phyloP scores from a whole-genome alignment of 208 protist species.

The Leishmania martiniquensis region DNA sequence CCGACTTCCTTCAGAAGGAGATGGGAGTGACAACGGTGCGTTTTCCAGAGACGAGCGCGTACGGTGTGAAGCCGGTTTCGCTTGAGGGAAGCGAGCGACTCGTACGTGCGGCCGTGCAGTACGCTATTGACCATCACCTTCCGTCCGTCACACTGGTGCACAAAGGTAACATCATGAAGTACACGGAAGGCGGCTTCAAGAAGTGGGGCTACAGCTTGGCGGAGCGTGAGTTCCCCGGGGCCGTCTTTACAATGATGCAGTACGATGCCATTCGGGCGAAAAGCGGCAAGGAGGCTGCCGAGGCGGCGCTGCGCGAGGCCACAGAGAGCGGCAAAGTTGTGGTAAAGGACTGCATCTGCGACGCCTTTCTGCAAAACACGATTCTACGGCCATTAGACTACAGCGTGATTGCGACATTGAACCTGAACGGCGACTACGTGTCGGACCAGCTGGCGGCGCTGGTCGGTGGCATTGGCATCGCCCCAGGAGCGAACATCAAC shows the following conservation, averaged over 20 bases:
- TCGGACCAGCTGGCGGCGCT: slow-evolving; percentile 66
- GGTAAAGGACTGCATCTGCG: slow-evolving; percentile 59
- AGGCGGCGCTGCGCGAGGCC: slow-evolving; percentile 29
- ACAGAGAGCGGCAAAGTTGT: slow-evolving; percentile 47
- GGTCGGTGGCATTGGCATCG: slow-evolving; percentile 75
- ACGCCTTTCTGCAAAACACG: slow-evolving; percentile 61
- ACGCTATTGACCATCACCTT: slow-evolving; percentile 43
- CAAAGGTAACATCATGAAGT: slow-evolving; percentile 75
- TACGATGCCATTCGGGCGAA: slow-evolving; percentile 43
- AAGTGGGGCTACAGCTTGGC: slow-evolving; percentile 55
- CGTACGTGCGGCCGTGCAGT: slow-evolving; percentile 49
- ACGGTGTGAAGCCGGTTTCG: slow-evolving; percentile 57
- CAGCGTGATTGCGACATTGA: slow-evolving; percentile 53
- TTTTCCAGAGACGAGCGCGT: slow-evolving; percentile 42
- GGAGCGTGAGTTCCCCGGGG: slow-evolving; percentile 36
- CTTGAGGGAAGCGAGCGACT: slow-evolving; percentile 54
- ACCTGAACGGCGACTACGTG: slow-evolving; percentile 64
- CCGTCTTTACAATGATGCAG: slow-evolving; percentile 35
- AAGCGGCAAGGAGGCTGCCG: slow-evolving; percentile 40
- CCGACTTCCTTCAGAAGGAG: slow-evolving; percentile 33
- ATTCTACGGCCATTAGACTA: slow-evolving; percentile 48
- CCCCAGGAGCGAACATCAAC: slow-evolving; percentile 67
- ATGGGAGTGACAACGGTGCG: slow-evolving; percentile 47
- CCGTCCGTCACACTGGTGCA: slow-evolving; percentile 60
- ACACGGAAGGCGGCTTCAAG: slow-evolving; percentile 55